Evolutionary conservation across 2,329 filamentous ascomycete species (phyloP), one percentile per base, ranked within the genome.

Genomic region (Monilinia polystroma): DNA sequence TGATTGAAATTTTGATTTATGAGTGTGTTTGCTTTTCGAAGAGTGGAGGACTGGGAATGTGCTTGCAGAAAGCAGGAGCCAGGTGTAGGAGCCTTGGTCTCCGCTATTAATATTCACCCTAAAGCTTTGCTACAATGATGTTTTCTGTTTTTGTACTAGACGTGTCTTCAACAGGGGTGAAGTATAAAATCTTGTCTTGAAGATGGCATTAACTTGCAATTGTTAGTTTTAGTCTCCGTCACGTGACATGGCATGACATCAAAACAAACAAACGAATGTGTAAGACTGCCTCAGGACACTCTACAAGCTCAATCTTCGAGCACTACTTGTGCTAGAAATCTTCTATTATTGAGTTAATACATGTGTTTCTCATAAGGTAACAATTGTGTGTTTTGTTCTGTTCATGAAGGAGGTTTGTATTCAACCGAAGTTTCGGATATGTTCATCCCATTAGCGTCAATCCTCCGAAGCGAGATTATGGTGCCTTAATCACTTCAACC

Each of bases 381-480:
- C 5, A 35, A 4, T 11, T 12, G 3, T 59, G 7, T 23, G 26
- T 23, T 49, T 49, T 14, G n/a, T 23, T 35, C 7, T 20, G 14
- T 49, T 49, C 12, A 23, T 60, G 14, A 51, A 51, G 29, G 41
- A 59, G 23, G n/a, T 35, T 14, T 60, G 43, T 2, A 60, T 23
- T 14, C 29, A 60, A 35, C 45, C 23, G 14, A 60, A 55, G n/a
- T 55, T 35, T 0, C 26, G 14, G 10, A 26, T 51, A 51, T 60
- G 29, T 60, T 26, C 11, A 63, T 63, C n/a, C 8, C 23, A 11
- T 63, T 29, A 63, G 47, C 7, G 20, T 43, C 8, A 10, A 54
- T 49, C 47, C 47, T 23, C 7, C 3, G 47, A 63, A 63, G 59
- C 47, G 59, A 63, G 47, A 29, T 26, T 41, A 29, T 43, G 41